These are phyloP conservation scores for Pelargonium myrrhifolium DNA, from an alignment of 441 rosid genomes.

Conservation along the genomic window DNA sequence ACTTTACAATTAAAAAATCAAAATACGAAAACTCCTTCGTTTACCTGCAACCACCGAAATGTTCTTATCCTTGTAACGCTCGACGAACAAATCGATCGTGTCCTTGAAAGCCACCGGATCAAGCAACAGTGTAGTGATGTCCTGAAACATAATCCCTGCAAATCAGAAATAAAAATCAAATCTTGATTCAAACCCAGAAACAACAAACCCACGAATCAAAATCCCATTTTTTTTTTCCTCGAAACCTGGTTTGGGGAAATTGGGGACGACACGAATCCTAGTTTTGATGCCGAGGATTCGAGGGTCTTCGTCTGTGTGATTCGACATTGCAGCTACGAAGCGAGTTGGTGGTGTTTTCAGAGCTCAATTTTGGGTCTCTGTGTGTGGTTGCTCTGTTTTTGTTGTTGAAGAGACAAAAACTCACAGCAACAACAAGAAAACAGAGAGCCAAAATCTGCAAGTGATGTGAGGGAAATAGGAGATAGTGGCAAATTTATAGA, in stretches of 20 bases:
- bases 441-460: too few species aligned
- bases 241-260: constrained; percentile 89
- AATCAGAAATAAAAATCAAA: not conserved
- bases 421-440: too few species aligned
- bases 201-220: not conserved
- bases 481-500: too few species aligned
- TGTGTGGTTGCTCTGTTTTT: too few species aligned
- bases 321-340: constrained; percentile 52
- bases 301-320: constrained; percentile 62
- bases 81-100: constrained; percentile 72
- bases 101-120: constrained; percentile 79
- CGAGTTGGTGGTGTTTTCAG: not conserved
- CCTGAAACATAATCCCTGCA: constrained; percentile 89
- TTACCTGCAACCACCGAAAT: constrained; percentile 90
- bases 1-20: too few species aligned
- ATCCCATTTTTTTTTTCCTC: not conserved
- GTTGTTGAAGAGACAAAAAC: too few species aligned
- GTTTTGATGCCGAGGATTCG: constrained; percentile 71
- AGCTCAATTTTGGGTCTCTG: too few species aligned
- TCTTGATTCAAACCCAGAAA: not conserved
- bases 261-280: constrained; percentile 92
- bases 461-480: too few species aligned
- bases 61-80: constrained; percentile 65
- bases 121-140: constrained; percentile 63
- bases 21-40: not conserved